Percentiles rank a stretch among this genome's conserved stretches.
Conservation (phyloP, 1,284 basidiomycete genomes). For the Entoloma clypeatum region DNA sequence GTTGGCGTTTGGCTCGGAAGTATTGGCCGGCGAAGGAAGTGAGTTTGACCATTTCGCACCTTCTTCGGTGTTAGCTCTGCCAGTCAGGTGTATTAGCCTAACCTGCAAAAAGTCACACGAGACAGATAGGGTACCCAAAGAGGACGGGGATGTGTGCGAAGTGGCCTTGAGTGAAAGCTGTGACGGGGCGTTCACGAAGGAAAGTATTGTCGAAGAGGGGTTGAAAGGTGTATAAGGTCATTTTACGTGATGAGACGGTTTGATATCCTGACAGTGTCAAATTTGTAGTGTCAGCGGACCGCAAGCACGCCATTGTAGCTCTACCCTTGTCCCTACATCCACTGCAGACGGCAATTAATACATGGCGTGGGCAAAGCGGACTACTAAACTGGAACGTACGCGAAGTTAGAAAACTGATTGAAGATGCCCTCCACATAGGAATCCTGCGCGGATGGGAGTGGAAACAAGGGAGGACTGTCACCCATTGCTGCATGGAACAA, state of each 20-base stretch:
- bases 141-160: constrained; percentile 33
- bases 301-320: constrained; percentile 28
- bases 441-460: constrained; percentile 26
- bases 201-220: constrained; percentile 32
- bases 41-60: constrained; percentile 32
- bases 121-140: constrained; percentile 23
- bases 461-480: constrained; percentile 34
- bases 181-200: constrained; percentile 28
- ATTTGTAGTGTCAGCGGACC: constrained; percentile 20
- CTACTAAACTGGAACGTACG: constrained; percentile 20
- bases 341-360: constrained; percentile 15
- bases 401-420: constrained; percentile 26
- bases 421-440: constrained; percentile 29
- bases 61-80: constrained; percentile 34
- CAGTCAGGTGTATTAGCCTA: background rate
- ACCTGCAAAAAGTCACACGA: background rate
- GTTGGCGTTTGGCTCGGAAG: constrained; percentile 30
- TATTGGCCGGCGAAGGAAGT: constrained; percentile 30
- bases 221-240: constrained; percentile 30
- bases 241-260: constrained; percentile 23
- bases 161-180: constrained; percentile 28
- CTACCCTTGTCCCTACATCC: constrained; percentile 22
- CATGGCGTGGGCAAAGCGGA: background rate
- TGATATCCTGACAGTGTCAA: constrained; percentile 28
- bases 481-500: constrained; percentile 36